phyloP scores from a whole-genome alignment of 108 stramenopile species.

The Aurantiochytrium sp. region DNA sequence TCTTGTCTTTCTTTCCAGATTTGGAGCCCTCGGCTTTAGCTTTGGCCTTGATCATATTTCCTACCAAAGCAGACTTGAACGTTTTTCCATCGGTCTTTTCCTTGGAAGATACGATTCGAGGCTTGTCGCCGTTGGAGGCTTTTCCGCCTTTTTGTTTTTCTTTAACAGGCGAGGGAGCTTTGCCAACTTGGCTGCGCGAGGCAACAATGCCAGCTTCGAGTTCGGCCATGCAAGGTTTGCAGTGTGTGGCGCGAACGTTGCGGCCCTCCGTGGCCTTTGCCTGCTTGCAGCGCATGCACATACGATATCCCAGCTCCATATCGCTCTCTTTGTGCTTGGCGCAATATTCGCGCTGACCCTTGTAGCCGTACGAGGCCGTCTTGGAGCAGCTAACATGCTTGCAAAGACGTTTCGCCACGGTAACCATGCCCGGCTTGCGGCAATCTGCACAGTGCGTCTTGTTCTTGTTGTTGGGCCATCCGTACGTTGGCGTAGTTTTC shows the following conservation, averaged over 20 bases:
- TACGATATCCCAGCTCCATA: background rate
- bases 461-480: conserved; percentile 10
- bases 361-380: background rate
- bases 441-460: background rate
- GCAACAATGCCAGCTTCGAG: background rate
- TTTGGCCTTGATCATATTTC: no score
- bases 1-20: no score
- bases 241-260: background rate
- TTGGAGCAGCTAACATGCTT: background rate
- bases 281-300: conserved; percentile 14
- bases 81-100: no score
- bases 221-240: background rate
- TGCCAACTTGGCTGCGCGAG: background rate
- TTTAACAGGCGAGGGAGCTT: no score
- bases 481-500: background rate
- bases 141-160: no score
- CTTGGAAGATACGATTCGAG: no score
- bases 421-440: background rate
- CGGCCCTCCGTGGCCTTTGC: background rate
- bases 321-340: background rate
- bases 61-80: no score
- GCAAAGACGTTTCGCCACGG: background rate
- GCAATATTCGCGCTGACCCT: background rate
- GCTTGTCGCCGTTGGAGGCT: no score
- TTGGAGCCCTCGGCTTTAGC: no score